Evolutionary conservation across 179 eudicot genomes (phyloP).

Genomic region (Silene coronaria): DNA sequence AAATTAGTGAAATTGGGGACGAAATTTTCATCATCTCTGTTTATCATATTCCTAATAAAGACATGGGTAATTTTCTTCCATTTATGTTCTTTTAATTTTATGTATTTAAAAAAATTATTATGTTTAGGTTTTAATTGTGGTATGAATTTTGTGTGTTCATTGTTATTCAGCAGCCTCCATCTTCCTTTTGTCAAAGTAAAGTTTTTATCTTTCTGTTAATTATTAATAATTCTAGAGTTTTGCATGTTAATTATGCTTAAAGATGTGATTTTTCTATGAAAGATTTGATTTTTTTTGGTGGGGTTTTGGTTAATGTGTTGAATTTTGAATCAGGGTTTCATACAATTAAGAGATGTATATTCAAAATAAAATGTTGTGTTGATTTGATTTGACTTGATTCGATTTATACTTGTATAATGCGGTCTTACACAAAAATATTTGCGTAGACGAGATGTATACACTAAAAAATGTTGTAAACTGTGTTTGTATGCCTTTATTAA

Average conservation of each 20-base stretch:
- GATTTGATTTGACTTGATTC: too few species aligned
- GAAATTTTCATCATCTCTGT: background rate
- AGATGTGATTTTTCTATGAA: background rate
- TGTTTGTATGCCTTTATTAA: too few species aligned
- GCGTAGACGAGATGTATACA: too few species aligned
- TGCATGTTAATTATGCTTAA: background rate
- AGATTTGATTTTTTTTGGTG: constrained; percentile 5
- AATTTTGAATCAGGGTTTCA: background rate
- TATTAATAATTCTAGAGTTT: background rate
- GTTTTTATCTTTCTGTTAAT: background rate
- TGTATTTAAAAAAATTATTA: background rate
- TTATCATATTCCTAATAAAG: background rate
- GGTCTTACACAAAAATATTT: too few species aligned
- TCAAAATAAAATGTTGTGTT: too few species aligned
- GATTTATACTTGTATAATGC: too few species aligned
- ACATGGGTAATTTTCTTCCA: background rate
- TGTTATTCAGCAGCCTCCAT: background rate
- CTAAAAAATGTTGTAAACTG: too few species aligned
- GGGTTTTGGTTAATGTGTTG: background rate
- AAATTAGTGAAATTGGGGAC: background rate
- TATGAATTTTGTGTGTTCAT: background rate
- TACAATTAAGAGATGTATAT: too few species aligned
- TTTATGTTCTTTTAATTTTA: background rate
- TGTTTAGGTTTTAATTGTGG: background rate
- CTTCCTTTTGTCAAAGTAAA: background rate